Base-by-base conservation (phyloP, 2,329 filamentous ascomycete species). In the Hypoxylon sp. region DNA sequence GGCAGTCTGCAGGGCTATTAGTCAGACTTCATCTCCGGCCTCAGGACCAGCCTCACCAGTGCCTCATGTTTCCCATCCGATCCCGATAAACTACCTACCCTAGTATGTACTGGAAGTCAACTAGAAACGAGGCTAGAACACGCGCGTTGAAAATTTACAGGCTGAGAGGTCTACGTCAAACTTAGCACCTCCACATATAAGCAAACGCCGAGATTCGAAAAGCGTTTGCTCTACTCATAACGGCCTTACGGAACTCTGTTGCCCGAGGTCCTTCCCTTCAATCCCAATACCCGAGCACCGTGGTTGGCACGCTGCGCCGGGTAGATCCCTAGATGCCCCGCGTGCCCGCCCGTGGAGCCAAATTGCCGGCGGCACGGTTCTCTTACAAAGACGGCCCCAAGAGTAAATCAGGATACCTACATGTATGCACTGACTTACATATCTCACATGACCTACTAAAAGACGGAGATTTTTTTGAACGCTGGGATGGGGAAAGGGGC, bases 1-100 rank as follows among this genome's bases (percentile, higher is more conserved):
- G 51, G 42, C 24, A 26, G 24, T 3, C 6, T 26, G 24, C 65
- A 65, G 52, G 65, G 58, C 62, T 65, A 28, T 18, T 62, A 57
- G 59, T 54, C 53, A 54, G 59, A 61, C 54, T 48, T 69, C 66
- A 67, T 64, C 49, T 69, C 66, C 64, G 66, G 16, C 32, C 22
- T 61, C 60, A 67, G 66, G 56, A 61, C 51, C 52, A 61, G 51
- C 49, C 20, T 49, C 46, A 30, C 44, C 58, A 45, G 42, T 57
- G 40, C 26, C 48, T 62, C 20, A 32, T 2, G 38, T 40, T 59
- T 59, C 26, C 18, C 22, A 42, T 32, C 28, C 42, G 32, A 54
- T 24, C 22, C 33, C 22, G 32, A 54, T 24, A 62, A 63, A 26
- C 6, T n/a, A n/a, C 63, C 59, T 66, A 49, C 49, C 54, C 42